Percentiles rank a stretch among this genome's conserved stretches.
Conservation (phyloP, 495 filamentous ascomycete species). For the Aspergillus cristatus region DNA sequence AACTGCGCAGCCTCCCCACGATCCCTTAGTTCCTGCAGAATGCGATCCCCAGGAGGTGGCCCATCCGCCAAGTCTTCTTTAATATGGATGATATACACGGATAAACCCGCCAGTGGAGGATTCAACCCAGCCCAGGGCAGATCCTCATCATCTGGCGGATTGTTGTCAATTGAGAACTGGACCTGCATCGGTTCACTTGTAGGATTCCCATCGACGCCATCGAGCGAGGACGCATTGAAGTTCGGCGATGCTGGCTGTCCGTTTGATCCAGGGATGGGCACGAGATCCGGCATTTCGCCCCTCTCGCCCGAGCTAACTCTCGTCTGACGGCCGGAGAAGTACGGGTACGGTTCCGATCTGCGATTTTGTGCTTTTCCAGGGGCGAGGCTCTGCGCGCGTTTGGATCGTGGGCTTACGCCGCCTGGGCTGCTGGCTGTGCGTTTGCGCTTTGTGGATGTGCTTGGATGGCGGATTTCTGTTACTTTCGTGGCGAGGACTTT, state of each 20-base stretch:
- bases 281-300: too few relatives aligned
- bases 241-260: too few relatives aligned
- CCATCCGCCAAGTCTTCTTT: slow-evolving; percentile 67
- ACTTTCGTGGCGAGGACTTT: slow-evolving; percentile 61
- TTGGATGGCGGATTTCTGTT: slow-evolving; percentile 11
- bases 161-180: not conserved
- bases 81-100: slow-evolving; percentile 72
- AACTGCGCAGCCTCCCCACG: slow-evolving; percentile 52
- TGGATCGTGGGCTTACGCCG: slow-evolving; percentile 19
- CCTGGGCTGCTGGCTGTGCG: slow-evolving; percentile 7
- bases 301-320: too few relatives aligned
- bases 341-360: too few relatives aligned
- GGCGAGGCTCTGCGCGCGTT: slow-evolving; percentile 8
- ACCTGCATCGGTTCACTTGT: not conserved
- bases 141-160: slow-evolving; percentile 2
- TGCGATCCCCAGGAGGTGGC: slow-evolving; percentile 49
- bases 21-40: slow-evolving; percentile 55
- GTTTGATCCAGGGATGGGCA: too few relatives aligned
- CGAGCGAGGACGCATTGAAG: too few relatives aligned
- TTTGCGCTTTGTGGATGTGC: slow-evolving; percentile 23
- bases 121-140: slow-evolving; percentile 13
- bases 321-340: not conserved
- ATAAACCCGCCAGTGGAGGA: slow-evolving; percentile 43
- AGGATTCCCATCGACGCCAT: slow-evolving; percentile 1
- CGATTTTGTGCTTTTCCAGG: not conserved